These are phyloP conservation scores for Vitis hybrid DNA, from an alignment of 177 flowering plant species.

Conservation along the genomic window DNA sequence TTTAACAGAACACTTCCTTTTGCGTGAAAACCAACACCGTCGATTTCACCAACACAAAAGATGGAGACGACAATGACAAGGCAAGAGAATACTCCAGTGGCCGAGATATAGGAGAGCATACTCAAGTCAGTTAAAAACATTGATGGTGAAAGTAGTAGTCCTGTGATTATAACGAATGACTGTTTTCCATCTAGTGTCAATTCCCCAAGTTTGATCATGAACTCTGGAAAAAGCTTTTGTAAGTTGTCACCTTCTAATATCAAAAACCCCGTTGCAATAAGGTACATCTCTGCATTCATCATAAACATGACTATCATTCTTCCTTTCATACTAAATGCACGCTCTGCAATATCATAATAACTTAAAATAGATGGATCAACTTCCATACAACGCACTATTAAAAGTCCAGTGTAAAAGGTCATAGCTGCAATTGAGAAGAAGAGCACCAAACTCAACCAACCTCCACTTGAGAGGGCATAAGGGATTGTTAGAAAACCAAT, in stretches of 20 bases:
- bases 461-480: slow-evolving; percentile 43
- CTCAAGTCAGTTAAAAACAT: slow-evolving; percentile 31
- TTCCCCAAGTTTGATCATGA: slow-evolving; percentile 3
- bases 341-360: slow-evolving; percentile 38
- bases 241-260: slow-evolving; percentile 39
- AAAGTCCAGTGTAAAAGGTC: slow-evolving; percentile 34
- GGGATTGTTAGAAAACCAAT: slow-evolving; percentile 36
- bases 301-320: slow-evolving; percentile 22
- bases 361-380: slow-evolving; percentile 25
- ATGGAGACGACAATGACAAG: slow-evolving; percentile 24
- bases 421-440: slow-evolving; percentile 21
- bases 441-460: slow-evolving; percentile 39
- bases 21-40: slow-evolving; percentile 35
- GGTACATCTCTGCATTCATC: slow-evolving; percentile 35
- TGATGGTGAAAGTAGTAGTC: slow-evolving; percentile 25
- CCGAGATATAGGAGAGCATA: slow-evolving; percentile 38
- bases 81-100: slow-evolving; percentile 37
- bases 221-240: slow-evolving; percentile 24
- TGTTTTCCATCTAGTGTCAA: slow-evolving; percentile 19
- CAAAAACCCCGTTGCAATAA: slow-evolving; percentile 34
- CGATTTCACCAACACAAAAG: slow-evolving; percentile 31
- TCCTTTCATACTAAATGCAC: slow-evolving; percentile 40
- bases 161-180: slow-evolving; percentile 26
- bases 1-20: slow-evolving; percentile 26
- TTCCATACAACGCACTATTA: slow-evolving; percentile 40